These are phyloP conservation scores for Arthrobotrys megalospora DNA, from an alignment of 2,329 filamentous ascomycete genomes.

Conservation along the genomic window DNA sequence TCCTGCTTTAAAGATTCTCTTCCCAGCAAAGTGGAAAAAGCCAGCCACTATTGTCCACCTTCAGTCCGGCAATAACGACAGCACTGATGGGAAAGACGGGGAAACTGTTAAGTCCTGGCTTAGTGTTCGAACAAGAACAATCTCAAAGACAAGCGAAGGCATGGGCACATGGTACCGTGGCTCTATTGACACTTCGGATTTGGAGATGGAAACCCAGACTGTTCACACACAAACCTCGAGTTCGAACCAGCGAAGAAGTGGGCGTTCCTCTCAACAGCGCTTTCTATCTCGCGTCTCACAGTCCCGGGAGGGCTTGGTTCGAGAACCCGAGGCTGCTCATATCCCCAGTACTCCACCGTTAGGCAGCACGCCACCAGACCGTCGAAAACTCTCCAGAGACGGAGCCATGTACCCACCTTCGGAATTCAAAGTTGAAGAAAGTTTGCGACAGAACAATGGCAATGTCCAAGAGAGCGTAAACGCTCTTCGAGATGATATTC, in stretches of 20 bases:
- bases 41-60: conserved; percentile 14
- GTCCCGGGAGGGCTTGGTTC: conserved; percentile 35
- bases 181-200: conserved; percentile 31
- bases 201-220: conserved; percentile 33
- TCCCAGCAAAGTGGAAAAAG: conserved; percentile 24
- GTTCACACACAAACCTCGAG: conserved; percentile 16
- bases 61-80: conserved; percentile 27
- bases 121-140: conserved; percentile 34
- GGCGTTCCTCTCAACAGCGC: conserved; percentile 39
- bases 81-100: conserved; percentile 38
- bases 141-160: conserved; percentile 49
- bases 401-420: conserved; percentile 50
- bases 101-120: conserved; percentile 53
- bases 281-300: conserved; percentile 44
- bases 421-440: conserved; percentile 59
- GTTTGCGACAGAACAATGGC: conserved; percentile 52
- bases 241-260: conserved; percentile 42
- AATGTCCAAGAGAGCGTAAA: conserved; percentile 59
- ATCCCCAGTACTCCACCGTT: conserved; percentile 9
- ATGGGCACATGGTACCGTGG: conserved; percentile 43
- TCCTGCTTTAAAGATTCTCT: conserved; percentile 34
- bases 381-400: conserved; percentile 45
- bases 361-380: conserved; percentile 6
- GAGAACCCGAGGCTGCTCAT: conserved; percentile 36
- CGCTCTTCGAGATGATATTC: conserved; percentile 49